Conservation (phyloP, 768 basidiomycete species). For the Leccinum uliginosum region DNA sequence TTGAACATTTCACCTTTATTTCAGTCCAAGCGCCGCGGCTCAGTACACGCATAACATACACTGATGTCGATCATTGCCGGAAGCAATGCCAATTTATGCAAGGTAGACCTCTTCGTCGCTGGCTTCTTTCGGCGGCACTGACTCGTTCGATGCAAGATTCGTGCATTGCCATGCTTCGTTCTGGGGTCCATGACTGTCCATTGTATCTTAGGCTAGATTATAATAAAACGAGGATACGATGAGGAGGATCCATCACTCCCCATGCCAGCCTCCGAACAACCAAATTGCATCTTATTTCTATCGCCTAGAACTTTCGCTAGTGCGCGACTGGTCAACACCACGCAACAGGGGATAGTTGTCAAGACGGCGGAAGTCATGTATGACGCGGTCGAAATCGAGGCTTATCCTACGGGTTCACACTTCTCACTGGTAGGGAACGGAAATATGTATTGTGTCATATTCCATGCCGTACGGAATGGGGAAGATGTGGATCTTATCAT, state of each 20-base stretch:
- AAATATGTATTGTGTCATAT: neutral
- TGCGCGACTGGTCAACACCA: neutral
- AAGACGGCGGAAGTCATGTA: neutral
- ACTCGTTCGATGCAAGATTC: too few relatives aligned
- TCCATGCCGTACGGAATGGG: neutral
- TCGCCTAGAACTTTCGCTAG: neutral
- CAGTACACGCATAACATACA: too few relatives aligned
- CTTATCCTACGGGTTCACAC: neutral
- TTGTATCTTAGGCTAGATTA: too few relatives aligned
- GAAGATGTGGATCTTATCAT: neutral
- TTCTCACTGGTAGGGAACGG: neutral
- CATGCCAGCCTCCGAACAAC: neutral
- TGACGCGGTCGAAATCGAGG: neutral
- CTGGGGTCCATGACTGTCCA: too few relatives aligned
- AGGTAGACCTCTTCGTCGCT: too few relatives aligned
- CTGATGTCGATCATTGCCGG: too few relatives aligned
- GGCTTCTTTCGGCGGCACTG: too few relatives aligned
- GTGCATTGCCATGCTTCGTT: too few relatives aligned
- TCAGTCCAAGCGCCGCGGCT: too few relatives aligned
- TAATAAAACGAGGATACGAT: too few relatives aligned
- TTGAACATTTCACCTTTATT: too few relatives aligned
- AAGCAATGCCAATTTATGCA: too few relatives aligned
- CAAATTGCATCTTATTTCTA: neutral
- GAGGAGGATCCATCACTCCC: neutral
- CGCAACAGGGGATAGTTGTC: neutral